Evolutionary conservation across 2,329 filamentous ascomycete genomes (phyloP).

Genomic region (Aspergillus udagawae): DNA sequence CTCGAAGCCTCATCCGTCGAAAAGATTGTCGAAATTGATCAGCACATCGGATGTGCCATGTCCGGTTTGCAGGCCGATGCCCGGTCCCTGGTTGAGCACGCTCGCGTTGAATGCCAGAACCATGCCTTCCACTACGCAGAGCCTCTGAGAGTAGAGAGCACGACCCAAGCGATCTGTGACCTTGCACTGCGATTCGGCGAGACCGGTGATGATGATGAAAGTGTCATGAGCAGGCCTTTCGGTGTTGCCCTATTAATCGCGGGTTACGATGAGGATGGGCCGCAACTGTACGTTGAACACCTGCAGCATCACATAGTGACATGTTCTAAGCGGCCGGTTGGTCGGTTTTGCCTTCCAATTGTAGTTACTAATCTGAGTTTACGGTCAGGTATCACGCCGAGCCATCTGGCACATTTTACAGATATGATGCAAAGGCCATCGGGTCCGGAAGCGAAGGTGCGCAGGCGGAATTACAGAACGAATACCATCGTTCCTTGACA

Average conservation of each 20-base stretch:
- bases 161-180: conserved; percentile 98
- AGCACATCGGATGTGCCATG: conserved; percentile 99
- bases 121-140: conserved; percentile 99
- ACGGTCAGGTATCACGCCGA: conserved; percentile 79
- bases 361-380: background rate
- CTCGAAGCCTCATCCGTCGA: conserved; percentile 97
- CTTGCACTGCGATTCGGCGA: conserved; percentile 93
- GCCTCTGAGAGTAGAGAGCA: conserved; percentile 90
- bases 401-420: conserved; percentile 96
- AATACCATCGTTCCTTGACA: conserved; percentile 97
- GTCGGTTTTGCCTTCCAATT: background rate
- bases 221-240: conserved; percentile 96
- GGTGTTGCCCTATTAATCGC: conserved; percentile 95
- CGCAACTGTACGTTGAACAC: conserved; percentile 63
- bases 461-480: conserved; percentile 95
- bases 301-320: background rate
- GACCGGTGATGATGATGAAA: conserved; percentile 95
- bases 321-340: background rate
- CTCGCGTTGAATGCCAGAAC: conserved; percentile 93
- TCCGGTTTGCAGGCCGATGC: conserved; percentile 95
- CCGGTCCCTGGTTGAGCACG: conserved; percentile 96
- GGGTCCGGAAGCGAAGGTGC: conserved; percentile 95
- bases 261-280: conserved; percentile 94
- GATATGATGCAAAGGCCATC: conserved; percentile 98
- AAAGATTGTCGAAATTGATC: conserved; percentile 99